Conservation (phyloP, 345 rosid genomes). For the Eutrema heterophyllum region DNA sequence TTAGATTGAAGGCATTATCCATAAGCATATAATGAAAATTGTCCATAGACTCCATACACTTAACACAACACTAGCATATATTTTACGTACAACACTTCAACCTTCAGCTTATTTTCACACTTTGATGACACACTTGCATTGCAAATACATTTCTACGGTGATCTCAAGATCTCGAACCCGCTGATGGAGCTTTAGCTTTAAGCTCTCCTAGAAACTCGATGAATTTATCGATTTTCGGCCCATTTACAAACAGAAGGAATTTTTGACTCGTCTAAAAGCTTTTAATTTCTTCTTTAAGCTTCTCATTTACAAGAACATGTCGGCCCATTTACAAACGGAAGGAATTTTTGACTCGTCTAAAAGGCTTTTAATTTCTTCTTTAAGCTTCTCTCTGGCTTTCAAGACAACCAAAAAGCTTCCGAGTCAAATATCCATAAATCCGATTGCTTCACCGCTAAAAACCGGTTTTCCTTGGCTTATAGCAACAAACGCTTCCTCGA, state of each 20-base stretch:
- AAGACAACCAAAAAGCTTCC: conserved; percentile 56
- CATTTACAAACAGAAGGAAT: conserved; percentile 49
- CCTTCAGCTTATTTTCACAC: not conserved
- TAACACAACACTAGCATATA: too few species aligned
- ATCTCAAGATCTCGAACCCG: conserved; percentile 1
- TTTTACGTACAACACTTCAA: not conserved
- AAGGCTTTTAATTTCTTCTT: conserved; percentile 33
- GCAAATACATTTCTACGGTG: not conserved
- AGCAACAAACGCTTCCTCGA: conserved; percentile 48
- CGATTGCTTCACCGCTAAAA: conserved; percentile 65
- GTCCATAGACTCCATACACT: not conserved
- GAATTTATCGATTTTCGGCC: conserved; percentile 68
- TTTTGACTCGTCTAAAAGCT: conserved; percentile 39
- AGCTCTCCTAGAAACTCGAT: conserved; percentile 44
- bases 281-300: conserved; percentile 21
- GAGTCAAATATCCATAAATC: conserved; percentile 61
- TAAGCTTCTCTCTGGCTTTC: conserved; percentile 39
- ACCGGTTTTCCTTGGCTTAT: conserved; percentile 58
- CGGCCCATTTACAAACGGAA: conserved; percentile 48
- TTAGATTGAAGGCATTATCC: not conserved
- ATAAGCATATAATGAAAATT: not conserved
- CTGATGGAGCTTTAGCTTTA: conserved; percentile 2
- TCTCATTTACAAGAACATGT: conserved; percentile 49
- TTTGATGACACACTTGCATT: not conserved
- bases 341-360: conserved; percentile 43